Evolutionary conservation across 176 grass and related monocot genomes (phyloP).

Genomic region (Eleusine coracana): DNA sequence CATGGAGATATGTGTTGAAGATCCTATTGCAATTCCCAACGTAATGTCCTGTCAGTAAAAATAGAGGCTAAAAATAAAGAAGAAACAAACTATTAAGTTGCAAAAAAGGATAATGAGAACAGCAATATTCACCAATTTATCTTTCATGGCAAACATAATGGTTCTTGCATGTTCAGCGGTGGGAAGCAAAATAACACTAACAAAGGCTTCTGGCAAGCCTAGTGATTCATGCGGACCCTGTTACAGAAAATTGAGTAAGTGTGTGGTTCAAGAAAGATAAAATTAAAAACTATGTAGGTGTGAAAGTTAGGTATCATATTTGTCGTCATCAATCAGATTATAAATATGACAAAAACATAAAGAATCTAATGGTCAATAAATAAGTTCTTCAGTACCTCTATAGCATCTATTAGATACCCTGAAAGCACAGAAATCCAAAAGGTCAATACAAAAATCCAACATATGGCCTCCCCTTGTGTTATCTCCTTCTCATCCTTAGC

Average conservation of each 20-base stretch:
- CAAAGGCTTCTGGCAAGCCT: slow-evolving; percentile 85
- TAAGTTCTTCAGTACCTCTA: slow-evolving; percentile 63
- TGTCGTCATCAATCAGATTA: background rate
- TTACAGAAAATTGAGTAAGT: slow-evolving; percentile 43
- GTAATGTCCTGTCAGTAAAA: slow-evolving; percentile 77
- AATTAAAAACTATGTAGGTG: background rate
- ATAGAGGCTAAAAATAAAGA: slow-evolving; percentile 30
- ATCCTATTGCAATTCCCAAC: slow-evolving; percentile 92
- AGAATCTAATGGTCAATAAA: slow-evolving; percentile 5
- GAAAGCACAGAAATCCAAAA: slow-evolving; percentile 96
- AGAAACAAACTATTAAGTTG: slow-evolving; percentile 28
- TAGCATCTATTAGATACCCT: slow-evolving; percentile 88
- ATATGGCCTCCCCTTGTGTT: slow-evolving; percentile 73
- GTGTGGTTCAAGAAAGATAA: slow-evolving; percentile 17
- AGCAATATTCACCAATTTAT: slow-evolving; percentile 75
- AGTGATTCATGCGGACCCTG: slow-evolving; percentile 91
- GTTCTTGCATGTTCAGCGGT: slow-evolving; percentile 99
- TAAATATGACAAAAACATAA: slow-evolving; percentile 17
- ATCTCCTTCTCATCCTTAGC: slow-evolving; percentile 77
- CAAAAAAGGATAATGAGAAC: slow-evolving; percentile 7
- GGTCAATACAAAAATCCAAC: slow-evolving; percentile 83
- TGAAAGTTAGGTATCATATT: slow-evolving; percentile 13
- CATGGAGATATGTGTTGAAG: slow-evolving; percentile 97
- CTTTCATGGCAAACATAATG: slow-evolving; percentile 99
- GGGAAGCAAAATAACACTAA: slow-evolving; percentile 97